These are phyloP conservation scores for Heimioporus sp. DNA, from an alignment of 768 basidiomycete genomes.

Conservation along the genomic window DNA sequence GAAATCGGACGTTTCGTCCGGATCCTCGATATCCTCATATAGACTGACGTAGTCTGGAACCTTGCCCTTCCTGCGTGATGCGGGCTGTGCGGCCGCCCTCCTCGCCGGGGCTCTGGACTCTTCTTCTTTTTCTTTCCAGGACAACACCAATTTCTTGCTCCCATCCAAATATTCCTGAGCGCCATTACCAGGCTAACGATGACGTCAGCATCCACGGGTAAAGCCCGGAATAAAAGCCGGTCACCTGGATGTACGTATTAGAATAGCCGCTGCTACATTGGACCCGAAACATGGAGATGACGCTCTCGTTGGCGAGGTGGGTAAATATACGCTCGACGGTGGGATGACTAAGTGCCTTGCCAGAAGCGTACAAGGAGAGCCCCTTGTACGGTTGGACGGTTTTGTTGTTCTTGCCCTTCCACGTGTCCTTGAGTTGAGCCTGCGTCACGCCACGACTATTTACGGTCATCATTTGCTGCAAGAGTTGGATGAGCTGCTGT, in stretches of 20 bases:
- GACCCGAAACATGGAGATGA: slow-evolving; percentile 47
- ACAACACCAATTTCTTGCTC: slow-evolving; percentile 16
- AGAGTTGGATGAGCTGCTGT: slow-evolving; percentile 53
- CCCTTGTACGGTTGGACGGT: slow-evolving; percentile 45
- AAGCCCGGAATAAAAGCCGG: not conserved
- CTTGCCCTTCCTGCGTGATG: slow-evolving; percentile 21
- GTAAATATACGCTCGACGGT: slow-evolving; percentile 67
- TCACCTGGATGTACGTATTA: slow-evolving; percentile 52
- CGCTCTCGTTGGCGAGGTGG: slow-evolving; percentile 48
- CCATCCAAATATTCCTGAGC: slow-evolving; percentile 23
- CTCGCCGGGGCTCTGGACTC: slow-evolving; percentile 5
- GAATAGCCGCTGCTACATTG: slow-evolving; percentile 50
- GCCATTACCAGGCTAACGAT: slow-evolving; percentile 13
- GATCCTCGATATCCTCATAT: slow-evolving; percentile 31
- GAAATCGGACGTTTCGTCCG: slow-evolving; percentile 19
- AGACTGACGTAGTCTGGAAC: slow-evolving; percentile 15
- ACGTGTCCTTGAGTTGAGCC: slow-evolving; percentile 55
- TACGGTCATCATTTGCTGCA: slow-evolving; percentile 42
- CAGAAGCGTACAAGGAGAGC: slow-evolving; percentile 53
- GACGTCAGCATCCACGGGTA: not conserved
- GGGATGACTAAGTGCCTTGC: slow-evolving; percentile 46
- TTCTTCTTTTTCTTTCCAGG: slow-evolving; percentile 27
- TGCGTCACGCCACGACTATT: slow-evolving; percentile 56
- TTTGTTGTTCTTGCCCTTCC: slow-evolving; percentile 57
- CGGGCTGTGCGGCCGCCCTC: slow-evolving; percentile 6